These are phyloP conservation scores for Umbelopsis sp. DNA, from an alignment of 192 early-diverging fungal species.

Conservation along the genomic window DNA sequence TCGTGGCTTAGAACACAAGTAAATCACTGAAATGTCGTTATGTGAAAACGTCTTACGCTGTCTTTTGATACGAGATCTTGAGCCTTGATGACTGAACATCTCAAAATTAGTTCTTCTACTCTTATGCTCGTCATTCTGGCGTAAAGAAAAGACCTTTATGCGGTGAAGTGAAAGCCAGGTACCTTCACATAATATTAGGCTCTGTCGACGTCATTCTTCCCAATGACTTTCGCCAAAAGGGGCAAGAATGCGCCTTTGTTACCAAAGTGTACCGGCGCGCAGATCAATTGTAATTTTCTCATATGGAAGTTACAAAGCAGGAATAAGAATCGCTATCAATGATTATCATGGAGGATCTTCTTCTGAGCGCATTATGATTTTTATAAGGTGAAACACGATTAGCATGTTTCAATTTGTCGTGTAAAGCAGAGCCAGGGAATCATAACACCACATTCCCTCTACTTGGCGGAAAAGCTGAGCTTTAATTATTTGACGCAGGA, in stretches of 20 bases:
- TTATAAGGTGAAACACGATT: too few relatives aligned
- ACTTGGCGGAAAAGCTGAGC: too few relatives aligned
- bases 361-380: too few relatives aligned
- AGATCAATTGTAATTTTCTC: too few relatives aligned
- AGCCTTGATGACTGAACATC: slow-evolving; percentile 13
- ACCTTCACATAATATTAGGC: neutral
- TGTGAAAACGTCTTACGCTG: neutral
- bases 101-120: neutral
- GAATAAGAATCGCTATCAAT: too few relatives aligned
- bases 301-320: too few relatives aligned
- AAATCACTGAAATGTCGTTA: neutral
- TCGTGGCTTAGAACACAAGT: neutral
- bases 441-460: too few relatives aligned
- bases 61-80: slow-evolving; percentile 4
- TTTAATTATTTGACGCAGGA: too few relatives aligned
- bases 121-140: neutral
- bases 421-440: too few relatives aligned
- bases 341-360: too few relatives aligned
- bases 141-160: neutral
- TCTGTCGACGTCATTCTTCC: slow-evolving; percentile 5
- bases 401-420: too few relatives aligned
- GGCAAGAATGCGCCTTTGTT: neutral
- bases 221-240: neutral
- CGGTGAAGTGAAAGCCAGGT: neutral
- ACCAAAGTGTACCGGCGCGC: too few relatives aligned